These are phyloP conservation scores for Penicillium sp. DNA, from an alignment of 2,329 filamentous ascomycete species.

Conservation along the genomic window DNA sequence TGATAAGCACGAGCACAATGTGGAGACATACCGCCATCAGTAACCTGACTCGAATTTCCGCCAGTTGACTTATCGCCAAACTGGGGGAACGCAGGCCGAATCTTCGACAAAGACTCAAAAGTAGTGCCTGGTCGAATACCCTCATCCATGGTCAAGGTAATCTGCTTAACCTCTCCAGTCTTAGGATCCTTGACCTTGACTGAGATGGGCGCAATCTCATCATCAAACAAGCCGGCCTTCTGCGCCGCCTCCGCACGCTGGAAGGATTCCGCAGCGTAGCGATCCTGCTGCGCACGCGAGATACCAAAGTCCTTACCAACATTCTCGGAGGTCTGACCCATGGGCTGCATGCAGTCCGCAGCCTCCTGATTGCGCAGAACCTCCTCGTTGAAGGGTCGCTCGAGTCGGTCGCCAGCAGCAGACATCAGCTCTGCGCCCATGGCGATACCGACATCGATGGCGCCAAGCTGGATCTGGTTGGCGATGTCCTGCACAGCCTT, in stretches of 20 bases:
- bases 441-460: conserved; percentile 84
- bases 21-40: conserved; percentile 69
- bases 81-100: conserved; percentile 85
- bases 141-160: conserved; percentile 83
- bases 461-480: conserved; percentile 75
- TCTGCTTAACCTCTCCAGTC: conserved; percentile 71
- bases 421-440: conserved; percentile 90
- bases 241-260: conserved; percentile 84
- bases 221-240: conserved; percentile 85
- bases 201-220: conserved; percentile 88
- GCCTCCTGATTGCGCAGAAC: conserved; percentile 76
- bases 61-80: conserved; percentile 86
- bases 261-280: conserved; percentile 84
- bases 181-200: conserved; percentile 82
- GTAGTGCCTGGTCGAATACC: conserved; percentile 90
- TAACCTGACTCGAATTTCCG: conserved; percentile 92
- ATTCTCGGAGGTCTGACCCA: conserved; percentile 98
- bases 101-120: conserved; percentile 75
- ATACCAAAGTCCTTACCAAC: conserved; percentile 89
- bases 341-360: conserved; percentile 84
- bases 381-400: conserved; percentile 73
- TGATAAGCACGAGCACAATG: background rate
- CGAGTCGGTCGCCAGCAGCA: conserved; percentile 66
- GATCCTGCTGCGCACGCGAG: conserved; percentile 75
- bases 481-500: conserved; percentile 96